Base-by-base conservation (phyloP, 768 basidiomycete species). In the Lyophyllum decastes region DNA sequence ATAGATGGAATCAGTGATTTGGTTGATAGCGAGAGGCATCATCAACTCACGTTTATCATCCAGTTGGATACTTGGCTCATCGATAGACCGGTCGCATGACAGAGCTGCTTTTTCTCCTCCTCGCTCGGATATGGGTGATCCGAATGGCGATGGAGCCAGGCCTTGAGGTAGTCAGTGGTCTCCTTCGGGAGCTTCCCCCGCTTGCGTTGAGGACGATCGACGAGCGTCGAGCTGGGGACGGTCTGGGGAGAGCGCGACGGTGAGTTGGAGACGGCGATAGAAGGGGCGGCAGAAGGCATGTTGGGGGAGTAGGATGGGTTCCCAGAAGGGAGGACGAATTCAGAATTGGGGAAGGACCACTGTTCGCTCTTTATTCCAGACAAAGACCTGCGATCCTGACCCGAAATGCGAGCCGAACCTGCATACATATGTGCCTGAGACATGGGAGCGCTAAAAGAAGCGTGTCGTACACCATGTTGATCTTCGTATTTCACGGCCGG, bases 1-100 rank as follows among this genome's bases (percentile, higher is more conserved):
- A 62, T 52, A 61, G 60, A 47, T 55, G 58, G 49, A 26, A 66
- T 54, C 40, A 53, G 38, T 45, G 52, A 58, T 34, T 55, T 45
- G 51, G 22, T 48, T 55, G 34, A 52, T 16, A 57, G 25, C 45
- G 49, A 52, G 57, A 61, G 30, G 48, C 43, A 54, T 35, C 49
- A 25, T 50, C 58, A 8, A 78, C 73, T 56, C 43, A 80, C 92
- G 65, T 94, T 94, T 67, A 94, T 94, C 92, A 94, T 94, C 92
- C 92, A 94, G 70, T 94, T 94, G 52, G 90, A 92, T 0, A 94
- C 90, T 72, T 94, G 92, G 73, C 82, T 85, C 90, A 94, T 94
- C 75, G 87, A 90, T 61, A 94, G 75, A 24, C 90, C 90, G 1
- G 92, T 94, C 40, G 89, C 89, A 64, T 89, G 84, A 72, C 92